Conservation (phyloP, 2,329 filamentous ascomycete species). For the Metarhizium sp. region DNA sequence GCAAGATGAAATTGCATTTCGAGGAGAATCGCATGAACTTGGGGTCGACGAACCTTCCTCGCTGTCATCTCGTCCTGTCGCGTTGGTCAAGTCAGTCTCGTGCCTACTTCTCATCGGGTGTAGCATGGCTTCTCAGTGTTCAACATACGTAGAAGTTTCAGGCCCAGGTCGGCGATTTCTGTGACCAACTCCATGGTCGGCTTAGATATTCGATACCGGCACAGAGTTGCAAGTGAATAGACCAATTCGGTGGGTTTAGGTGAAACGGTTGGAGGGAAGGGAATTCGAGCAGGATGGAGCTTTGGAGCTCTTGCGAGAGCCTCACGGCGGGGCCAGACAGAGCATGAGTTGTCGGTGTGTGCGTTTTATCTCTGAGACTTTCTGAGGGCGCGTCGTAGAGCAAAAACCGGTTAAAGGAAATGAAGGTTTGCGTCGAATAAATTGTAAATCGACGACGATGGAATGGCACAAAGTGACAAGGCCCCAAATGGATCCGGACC, state of each 20-base stretch:
- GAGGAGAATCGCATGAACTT: not conserved
- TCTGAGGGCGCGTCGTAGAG: not conserved
- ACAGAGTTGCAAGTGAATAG: not conserved
- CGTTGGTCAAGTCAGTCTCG: slow-evolving; percentile 1
- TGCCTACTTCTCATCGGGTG: not conserved
- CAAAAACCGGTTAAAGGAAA: not conserved
- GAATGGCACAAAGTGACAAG: not conserved
- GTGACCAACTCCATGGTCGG: slow-evolving; percentile 15
- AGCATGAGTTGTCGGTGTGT: slow-evolving; percentile 10
- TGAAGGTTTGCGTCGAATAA: not conserved
- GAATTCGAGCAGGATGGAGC: not conserved
- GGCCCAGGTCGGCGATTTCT: slow-evolving; percentile 19
- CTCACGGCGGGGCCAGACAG: slow-evolving; percentile 13
- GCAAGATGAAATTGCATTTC: slow-evolving; percentile 4
- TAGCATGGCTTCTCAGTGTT: not conserved
- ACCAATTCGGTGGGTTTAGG: not conserved
- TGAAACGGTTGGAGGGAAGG: not conserved
- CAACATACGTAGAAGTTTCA: slow-evolving; percentile 22
- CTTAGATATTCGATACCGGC: not conserved
- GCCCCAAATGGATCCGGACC: too few relatives aligned
- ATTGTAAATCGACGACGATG: not conserved
- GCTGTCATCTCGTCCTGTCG: slow-evolving; percentile 14
- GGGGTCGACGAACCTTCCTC: slow-evolving; percentile 22
- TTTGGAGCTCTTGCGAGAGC: slow-evolving; percentile 11
- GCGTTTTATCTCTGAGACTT: not conserved